phyloP scores from a whole-genome alignment of 441 rosid genomes.

The Hura crepitans region DNA sequence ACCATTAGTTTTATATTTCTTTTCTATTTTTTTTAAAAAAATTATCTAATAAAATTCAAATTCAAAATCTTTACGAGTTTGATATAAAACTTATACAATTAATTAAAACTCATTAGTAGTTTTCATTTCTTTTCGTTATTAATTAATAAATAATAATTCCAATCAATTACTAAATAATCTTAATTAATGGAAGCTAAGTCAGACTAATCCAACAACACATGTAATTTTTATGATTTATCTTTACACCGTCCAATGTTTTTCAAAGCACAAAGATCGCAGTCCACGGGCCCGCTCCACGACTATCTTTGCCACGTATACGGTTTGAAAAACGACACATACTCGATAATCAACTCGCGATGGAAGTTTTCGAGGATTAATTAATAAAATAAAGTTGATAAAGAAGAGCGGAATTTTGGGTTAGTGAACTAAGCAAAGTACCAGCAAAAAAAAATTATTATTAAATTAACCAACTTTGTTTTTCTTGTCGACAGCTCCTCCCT shows the following conservation, averaged over 20 bases:
- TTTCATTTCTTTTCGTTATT: too few relatives aligned
- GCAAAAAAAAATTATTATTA: too few relatives aligned
- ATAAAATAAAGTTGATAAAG: background rate
- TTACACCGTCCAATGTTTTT: slow-evolving; percentile 22
- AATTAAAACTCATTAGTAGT: background rate
- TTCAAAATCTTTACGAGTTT: too few relatives aligned
- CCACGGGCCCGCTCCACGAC: background rate
- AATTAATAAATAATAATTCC: too few relatives aligned
- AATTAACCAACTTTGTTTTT: background rate
- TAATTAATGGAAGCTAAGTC: slow-evolving; percentile 6
- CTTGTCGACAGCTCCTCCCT: slow-evolving; percentile 5
- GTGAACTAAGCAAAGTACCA: too few relatives aligned
- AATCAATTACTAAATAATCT: too few relatives aligned
- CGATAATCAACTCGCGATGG: background rate
- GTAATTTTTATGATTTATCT: slow-evolving; percentile 23
- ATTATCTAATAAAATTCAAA: too few relatives aligned
- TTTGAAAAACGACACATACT: background rate
- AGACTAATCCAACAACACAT: background rate
- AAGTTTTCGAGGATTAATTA: background rate
- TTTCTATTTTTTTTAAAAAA: too few relatives aligned
- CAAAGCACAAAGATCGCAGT: background rate
- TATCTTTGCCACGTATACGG: slow-evolving; percentile 8
- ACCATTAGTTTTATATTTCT: too few relatives aligned
- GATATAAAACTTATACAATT: too few relatives aligned
- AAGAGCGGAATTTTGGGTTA: background rate